These are phyloP conservation scores for Starmerella bombicola DNA, from an alignment of 805 yeast genomes.

Conservation along the genomic window DNA sequence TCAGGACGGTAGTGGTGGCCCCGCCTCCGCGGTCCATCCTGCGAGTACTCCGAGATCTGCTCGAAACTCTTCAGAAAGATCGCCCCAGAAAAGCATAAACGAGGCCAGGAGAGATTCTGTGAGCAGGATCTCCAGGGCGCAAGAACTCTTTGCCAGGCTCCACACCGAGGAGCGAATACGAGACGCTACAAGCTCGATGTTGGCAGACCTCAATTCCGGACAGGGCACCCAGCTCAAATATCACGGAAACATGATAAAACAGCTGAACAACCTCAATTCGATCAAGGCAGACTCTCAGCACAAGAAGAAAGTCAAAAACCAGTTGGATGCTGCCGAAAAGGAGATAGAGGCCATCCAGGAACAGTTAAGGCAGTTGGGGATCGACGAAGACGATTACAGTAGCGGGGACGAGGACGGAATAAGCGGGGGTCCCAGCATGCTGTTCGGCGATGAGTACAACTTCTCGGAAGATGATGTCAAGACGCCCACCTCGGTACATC, in stretches of 20 bases:
- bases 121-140: background rate
- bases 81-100: constrained; percentile 2
- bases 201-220: constrained; percentile 24
- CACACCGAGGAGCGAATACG: constrained; percentile 30
- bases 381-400: constrained; percentile 31
- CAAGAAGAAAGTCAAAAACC: constrained; percentile 15
- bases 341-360: constrained; percentile 13
- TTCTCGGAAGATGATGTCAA: constrained; percentile 3
- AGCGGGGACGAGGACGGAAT: constrained; percentile 16
- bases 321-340: constrained; percentile 19
- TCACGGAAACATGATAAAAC: constrained; percentile 5
- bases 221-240: constrained; percentile 7
- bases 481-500: background rate
- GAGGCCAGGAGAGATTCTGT: background rate
- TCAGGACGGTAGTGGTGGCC: background rate
- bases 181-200: constrained; percentile 31
- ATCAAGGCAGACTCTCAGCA: constrained; percentile 9
- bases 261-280: constrained; percentile 5
- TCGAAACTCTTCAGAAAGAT: constrained; percentile 1
- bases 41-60: background rate
- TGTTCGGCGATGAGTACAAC: constrained; percentile 4
- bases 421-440: constrained; percentile 3
- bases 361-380: constrained; percentile 39
- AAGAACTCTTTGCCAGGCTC: constrained; percentile 26
- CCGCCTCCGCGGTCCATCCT: background rate